Evolutionary conservation across 768 basidiomycete species (phyloP), one percentile per base, ranked within the genome.

Genomic region (Tephrocybe sp.): DNA sequence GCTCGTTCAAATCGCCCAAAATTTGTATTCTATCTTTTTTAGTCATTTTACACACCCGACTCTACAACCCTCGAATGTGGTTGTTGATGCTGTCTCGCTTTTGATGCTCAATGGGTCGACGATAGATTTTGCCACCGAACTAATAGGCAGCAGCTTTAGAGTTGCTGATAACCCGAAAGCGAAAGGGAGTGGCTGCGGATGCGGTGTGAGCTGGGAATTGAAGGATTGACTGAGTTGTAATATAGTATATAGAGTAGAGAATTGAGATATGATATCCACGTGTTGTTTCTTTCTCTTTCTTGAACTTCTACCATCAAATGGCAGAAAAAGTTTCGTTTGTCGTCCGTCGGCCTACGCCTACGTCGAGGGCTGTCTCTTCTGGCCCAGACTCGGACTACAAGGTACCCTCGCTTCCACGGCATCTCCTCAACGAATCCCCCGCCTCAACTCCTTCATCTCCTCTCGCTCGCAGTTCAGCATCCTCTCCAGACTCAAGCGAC

Each of bases 151-250:
- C 63, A 86, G 83, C 38, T 99, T 99, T 66, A 74, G 87, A 10
- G 68, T 97, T 2, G 63, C 78, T 8, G 82, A 87, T 19, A 99
- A 98, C 58, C 95, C 95, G 0, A 90, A 91, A 65, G 88, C 94
- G 0, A 86, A 91, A 57, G 91, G 91, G 1, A 82, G 79, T 38
- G 91, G 91, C 0, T 98, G 95, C 54, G 94, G 95, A 1, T 99
- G 95, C 60, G 95, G 95, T 13, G 85, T 97, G 18, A 94, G 92
- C 62, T 97, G 92, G 94, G 93, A 94, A 62, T 73, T 91, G 49
- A 90, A 91, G 62, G 69, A 69, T 39, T 73, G 58, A 55, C n/a
- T n/a, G n/a, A n/a, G n/a, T n/a, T n/a, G n/a, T n/a, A n/a, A n/a
- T n/a, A n/a, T n/a, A n/a, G n/a, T n/a, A n/a, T n/a, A n/a, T n/a